Evolutionary conservation across 1,139 yeast genomes (phyloP).

Genomic region (Yamadazyma diddensiae): DNA sequence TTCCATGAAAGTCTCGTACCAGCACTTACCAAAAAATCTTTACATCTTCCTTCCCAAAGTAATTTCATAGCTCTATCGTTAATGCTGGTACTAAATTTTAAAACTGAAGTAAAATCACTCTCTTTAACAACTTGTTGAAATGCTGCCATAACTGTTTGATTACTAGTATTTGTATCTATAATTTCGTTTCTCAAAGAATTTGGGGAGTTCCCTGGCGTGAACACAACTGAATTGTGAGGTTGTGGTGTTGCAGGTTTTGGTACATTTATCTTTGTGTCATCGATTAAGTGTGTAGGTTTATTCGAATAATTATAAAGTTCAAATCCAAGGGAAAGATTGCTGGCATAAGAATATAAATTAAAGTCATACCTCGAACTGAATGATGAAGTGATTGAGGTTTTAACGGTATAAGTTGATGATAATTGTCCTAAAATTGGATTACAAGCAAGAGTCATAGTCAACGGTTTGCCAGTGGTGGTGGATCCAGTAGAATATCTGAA

Average conservation of each 20-base stretch:
- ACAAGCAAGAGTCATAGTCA: slow-evolving; percentile 81
- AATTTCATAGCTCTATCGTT: slow-evolving; percentile 59
- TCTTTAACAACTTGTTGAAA: slow-evolving; percentile 52
- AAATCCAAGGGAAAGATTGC: slow-evolving; percentile 82
- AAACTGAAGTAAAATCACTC: slow-evolving; percentile 63
- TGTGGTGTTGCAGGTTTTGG: slow-evolving; percentile 2
- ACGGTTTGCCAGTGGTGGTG: slow-evolving; percentile 82
- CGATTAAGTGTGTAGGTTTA: slow-evolving; percentile 9
- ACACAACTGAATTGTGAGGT: not conserved
- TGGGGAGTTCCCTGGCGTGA: not conserved
- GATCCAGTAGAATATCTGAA: slow-evolving; percentile 83
- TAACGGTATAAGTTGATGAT: slow-evolving; percentile 84
- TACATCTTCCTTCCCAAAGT: slow-evolving; percentile 85
- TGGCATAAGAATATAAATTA: slow-evolving; percentile 85
- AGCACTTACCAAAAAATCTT: slow-evolving; percentile 75
- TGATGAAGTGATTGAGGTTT: slow-evolving; percentile 72
- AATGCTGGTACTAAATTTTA: slow-evolving; percentile 72
- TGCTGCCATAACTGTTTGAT: slow-evolving; percentile 47
- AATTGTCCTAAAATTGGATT: slow-evolving; percentile 92
- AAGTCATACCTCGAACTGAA: slow-evolving; percentile 86
- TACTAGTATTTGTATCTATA: slow-evolving; percentile 10
- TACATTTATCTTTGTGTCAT: slow-evolving; percentile 4
- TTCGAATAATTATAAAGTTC: slow-evolving; percentile 64
- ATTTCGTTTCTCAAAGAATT: not conserved
- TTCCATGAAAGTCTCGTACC: slow-evolving; percentile 55